These are phyloP conservation scores for Tinospora cordifolia DNA, from an alignment of 164 flowering plant genomes.

Conservation along the genomic window DNA sequence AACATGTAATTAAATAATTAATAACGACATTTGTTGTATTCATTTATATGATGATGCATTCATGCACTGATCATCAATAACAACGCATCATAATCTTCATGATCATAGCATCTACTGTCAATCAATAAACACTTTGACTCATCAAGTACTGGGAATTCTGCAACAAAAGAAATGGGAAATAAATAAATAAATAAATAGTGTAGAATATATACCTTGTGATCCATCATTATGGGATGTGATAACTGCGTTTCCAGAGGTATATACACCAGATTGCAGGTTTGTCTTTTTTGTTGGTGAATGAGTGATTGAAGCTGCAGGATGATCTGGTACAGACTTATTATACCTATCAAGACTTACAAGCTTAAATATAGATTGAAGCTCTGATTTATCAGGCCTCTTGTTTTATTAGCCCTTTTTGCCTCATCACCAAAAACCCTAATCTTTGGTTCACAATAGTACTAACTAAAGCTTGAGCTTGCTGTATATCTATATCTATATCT, in stretches of 20 bases:
- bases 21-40: too few relatives aligned
- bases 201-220: not conserved
- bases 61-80: too few relatives aligned
- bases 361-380: not conserved
- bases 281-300: slow-evolving; percentile 29
- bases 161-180: not conserved
- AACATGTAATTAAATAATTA: too few relatives aligned
- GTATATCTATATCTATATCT: too few relatives aligned
- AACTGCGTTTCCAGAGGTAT: not conserved
- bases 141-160: too few relatives aligned
- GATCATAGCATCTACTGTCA: not conserved
- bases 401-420: not conserved
- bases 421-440: not conserved
- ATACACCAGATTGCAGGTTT: not conserved
- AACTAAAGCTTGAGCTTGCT: too few relatives aligned
- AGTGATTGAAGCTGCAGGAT: slow-evolving; percentile 63
- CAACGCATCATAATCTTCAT: not conserved
- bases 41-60: too few relatives aligned
- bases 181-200: not conserved
- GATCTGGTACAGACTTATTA: slow-evolving; percentile 32
- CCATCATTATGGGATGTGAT: not conserved
- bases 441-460: not conserved
- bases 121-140: too few relatives aligned
- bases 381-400: not conserved
- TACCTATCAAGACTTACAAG: not conserved